A percentile compares a stretch with the other conserved stretches of the same genome.
phyloP scores from a whole-genome alignment of 2,329 filamentous ascomycete genomes.

The Clonostachys solani region DNA sequence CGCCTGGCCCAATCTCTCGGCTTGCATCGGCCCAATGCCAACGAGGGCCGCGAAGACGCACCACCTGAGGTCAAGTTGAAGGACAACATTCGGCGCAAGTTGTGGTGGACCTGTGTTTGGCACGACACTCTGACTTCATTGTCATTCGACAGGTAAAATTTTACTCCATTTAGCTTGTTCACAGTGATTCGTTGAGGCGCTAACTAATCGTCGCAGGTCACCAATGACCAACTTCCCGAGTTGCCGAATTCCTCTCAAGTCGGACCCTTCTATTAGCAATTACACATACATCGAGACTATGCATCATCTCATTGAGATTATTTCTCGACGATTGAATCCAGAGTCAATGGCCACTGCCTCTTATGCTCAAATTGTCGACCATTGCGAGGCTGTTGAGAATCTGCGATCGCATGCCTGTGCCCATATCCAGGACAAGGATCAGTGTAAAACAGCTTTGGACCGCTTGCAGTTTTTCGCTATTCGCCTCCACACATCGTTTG shows the following conservation, averaged over 20 bases:
- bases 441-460: constrained; percentile 60
- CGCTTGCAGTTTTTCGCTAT: constrained; percentile 61
- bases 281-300: constrained; percentile 60
- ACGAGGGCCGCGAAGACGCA: constrained; percentile 38
- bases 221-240: constrained; percentile 59
- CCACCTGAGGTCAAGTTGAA: constrained; percentile 41
- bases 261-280: constrained; percentile 36
- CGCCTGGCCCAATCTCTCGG: constrained; percentile 62
- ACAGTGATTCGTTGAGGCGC: too few species aligned
- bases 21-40: constrained; percentile 42
- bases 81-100: constrained; percentile 48
- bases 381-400: constrained; percentile 50
- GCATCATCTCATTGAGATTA: constrained; percentile 60
- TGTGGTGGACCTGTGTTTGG: constrained; percentile 65
- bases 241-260: constrained; percentile 45
- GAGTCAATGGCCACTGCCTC: constrained; percentile 44
- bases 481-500: constrained; percentile 61
- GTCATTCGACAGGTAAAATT: constrained; percentile 55
- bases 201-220: constrained; percentile 27
- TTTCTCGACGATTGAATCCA: constrained; percentile 52
- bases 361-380: constrained; percentile 52
- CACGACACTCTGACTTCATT: constrained; percentile 63
- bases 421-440: constrained; percentile 54
- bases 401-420: constrained; percentile 42
- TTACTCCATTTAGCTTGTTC: background rate